These are phyloP conservation scores for Omphalotus guepiniiformis DNA, from an alignment of 768 basidiomycete species.

Conservation along the genomic window DNA sequence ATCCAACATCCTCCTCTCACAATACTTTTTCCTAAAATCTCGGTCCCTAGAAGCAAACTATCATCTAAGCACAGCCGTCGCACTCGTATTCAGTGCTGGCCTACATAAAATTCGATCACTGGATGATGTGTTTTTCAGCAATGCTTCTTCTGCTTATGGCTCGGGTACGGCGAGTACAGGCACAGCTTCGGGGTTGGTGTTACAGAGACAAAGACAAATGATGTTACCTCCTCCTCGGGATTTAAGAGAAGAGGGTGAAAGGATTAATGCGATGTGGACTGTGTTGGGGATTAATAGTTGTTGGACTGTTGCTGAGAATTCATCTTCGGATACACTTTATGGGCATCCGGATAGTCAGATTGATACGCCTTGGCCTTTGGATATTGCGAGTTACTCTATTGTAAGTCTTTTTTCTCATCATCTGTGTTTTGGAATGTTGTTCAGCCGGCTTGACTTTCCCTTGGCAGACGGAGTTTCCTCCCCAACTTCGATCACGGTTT, in stretches of 20 bases:
- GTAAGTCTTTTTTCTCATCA: neutral
- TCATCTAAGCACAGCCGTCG: constrained; percentile 30
- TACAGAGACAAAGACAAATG: neutral
- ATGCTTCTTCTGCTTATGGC: no score
- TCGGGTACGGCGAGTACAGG: no score
- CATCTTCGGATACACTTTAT: constrained; percentile 28
- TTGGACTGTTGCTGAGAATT: constrained; percentile 29
- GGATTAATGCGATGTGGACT: constrained; percentile 38
- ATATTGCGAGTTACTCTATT: neutral
- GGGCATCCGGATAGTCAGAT: constrained; percentile 7
- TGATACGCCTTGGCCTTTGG: constrained; percentile 11
- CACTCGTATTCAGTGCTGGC: constrained; percentile 20
- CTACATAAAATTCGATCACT: constrained; percentile 21
- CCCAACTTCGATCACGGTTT: neutral
- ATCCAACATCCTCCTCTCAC: constrained; percentile 34
- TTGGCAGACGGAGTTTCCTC: neutral
- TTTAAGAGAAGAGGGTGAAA: constrained; percentile 34
- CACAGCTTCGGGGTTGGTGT: neutral
- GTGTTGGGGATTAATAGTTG: constrained; percentile 33
- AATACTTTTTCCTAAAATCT: constrained; percentile 36
- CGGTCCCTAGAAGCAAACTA: constrained; percentile 39
- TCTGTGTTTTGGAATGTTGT: neutral
- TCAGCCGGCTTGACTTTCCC: no score
- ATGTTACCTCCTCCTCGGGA: constrained; percentile 27
- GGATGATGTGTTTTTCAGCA: no score